Base-by-base conservation (phyloP, 768 basidiomycete species). In the Hericium rajendrae region DNA sequence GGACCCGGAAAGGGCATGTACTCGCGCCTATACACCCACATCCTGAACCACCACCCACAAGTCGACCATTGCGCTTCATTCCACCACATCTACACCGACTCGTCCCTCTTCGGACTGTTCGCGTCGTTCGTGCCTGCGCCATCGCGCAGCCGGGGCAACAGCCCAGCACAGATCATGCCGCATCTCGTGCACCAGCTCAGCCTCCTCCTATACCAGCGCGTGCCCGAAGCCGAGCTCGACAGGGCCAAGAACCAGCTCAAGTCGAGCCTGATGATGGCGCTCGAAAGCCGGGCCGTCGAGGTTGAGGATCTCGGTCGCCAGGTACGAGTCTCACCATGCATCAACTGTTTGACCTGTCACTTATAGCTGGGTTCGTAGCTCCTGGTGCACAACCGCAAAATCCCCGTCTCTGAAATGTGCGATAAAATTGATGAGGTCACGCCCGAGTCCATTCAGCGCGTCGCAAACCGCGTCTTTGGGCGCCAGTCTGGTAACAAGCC, bases 1-100 rank as follows among this genome's bases (percentile, higher is more conserved):
- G 95, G 95, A 3, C 95, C 95, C 2, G 95, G 95, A 15, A 98
- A 98, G 75, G 95, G 95, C 65, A 98, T 98, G 95, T 98, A 97
- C 77, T 93, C 94, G 38, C 86, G 95, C 24, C 74, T 97, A 28
- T 97, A 98, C 75, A 95, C 93, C 10, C 85, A 93, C 68, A 92
- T 98, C 65, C 84, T 98, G 57, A 97, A 98, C 70, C 88, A 91
- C 67, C 91, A 93, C 74, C 82, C 92, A 53, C 85, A 91, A 66
- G 81, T 98, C 65, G 95, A 98, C 70, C 91, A 94, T 70, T 97
- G 94, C 70, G 86, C 90, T 9, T 87, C 91, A 18, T 97, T 97
- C 85, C 94, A 98, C 69, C 95, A 98, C 72, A 94, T 94, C 67
- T 98, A 97, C 72, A 84, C 85, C 57, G 94, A 97, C 69, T 90